Evolutionary conservation across 441 rosid species (phyloP).

Genomic region (Adansonia madagascariensis): DNA sequence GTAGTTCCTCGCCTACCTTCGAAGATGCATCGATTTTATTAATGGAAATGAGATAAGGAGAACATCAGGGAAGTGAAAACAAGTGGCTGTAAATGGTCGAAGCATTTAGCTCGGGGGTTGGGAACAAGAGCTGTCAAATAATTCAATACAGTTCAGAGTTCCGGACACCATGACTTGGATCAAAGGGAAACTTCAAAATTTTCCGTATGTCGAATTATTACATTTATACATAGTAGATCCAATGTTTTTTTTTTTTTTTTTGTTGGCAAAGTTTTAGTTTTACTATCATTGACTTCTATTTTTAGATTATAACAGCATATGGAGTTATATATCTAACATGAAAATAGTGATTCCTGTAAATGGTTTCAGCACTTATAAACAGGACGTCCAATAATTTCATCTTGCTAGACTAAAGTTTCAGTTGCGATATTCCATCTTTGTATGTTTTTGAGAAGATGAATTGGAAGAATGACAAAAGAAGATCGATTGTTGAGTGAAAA

Average conservation of each 20-base stretch:
- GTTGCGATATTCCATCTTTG: not conserved
- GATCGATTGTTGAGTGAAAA: not conserved
- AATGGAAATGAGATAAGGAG: not conserved
- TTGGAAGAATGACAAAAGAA: not conserved
- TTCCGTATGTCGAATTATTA: not conserved
- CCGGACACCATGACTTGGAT: not conserved
- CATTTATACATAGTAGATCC: not conserved
- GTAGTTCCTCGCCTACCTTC: not conserved
- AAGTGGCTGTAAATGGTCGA: slow-evolving; percentile 4
- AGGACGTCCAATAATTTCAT: not conserved
- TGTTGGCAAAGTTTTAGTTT: not conserved
- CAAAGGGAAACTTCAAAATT: not conserved
- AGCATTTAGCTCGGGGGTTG: not conserved
- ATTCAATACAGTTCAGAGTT: too few relatives aligned
- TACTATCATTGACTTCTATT: not conserved
- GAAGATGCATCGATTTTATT: not conserved
- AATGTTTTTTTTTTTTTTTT: not conserved
- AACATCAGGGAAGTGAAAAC: not conserved
- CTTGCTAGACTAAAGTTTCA: not conserved
- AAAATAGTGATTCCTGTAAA: not conserved
- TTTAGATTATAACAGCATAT: not conserved
- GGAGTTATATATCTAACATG: not conserved
- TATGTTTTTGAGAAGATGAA: not conserved
- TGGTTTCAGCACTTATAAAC: not conserved
- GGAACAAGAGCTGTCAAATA: not conserved